Evolutionary conservation across 192 early-diverging fungal species (phyloP).

Genomic region (Podila horticola): DNA sequence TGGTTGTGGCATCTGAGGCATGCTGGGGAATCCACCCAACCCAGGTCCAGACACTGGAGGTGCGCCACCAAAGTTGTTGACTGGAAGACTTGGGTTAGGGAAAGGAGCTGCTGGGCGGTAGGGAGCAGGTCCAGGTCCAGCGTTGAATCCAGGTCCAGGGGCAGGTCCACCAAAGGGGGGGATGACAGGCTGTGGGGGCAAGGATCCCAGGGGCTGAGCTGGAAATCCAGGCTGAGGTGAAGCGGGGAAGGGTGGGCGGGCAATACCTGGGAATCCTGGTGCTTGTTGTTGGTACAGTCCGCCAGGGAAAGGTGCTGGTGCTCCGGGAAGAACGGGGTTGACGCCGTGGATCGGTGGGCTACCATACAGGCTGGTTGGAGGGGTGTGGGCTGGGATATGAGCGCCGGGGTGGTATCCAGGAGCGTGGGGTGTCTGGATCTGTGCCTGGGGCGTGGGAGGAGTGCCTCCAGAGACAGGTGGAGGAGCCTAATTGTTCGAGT

Average conservation of each 20-base stretch:
- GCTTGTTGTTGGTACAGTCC: conserved; percentile 19
- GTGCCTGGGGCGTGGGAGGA: conserved; percentile 30
- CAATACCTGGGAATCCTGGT: conserved; percentile 8
- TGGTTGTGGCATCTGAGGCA: conserved; percentile 31
- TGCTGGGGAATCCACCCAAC: conserved; percentile 1
- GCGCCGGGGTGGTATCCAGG: conserved; percentile 25
- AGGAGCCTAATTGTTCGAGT: neutral
- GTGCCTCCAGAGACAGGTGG: conserved; percentile 26
- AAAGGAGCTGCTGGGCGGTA: conserved; percentile 18
- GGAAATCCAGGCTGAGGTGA: conserved; percentile 1
- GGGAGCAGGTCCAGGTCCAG: conserved; percentile 7
- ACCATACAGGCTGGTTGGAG: conserved; percentile 16
- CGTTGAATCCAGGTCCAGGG: conserved; percentile 11
- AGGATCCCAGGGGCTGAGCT: neutral
- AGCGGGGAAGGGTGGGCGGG: conserved; percentile 11
- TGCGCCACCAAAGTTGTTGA: conserved; percentile 2
- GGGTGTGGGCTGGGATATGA: conserved; percentile 14
- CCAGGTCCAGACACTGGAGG: neutral
- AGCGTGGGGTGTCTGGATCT: neutral
- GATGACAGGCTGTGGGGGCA: neutral
- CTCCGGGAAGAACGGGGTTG: neutral
- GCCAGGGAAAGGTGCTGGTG: conserved; percentile 27
- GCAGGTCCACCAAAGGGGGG: conserved; percentile 14
- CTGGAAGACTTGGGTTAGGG: conserved; percentile 7
- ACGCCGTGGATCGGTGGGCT: conserved; percentile 8